phyloP scores from a whole-genome alignment of 306 rosid species.

The Boehmeria nivea region DNA sequence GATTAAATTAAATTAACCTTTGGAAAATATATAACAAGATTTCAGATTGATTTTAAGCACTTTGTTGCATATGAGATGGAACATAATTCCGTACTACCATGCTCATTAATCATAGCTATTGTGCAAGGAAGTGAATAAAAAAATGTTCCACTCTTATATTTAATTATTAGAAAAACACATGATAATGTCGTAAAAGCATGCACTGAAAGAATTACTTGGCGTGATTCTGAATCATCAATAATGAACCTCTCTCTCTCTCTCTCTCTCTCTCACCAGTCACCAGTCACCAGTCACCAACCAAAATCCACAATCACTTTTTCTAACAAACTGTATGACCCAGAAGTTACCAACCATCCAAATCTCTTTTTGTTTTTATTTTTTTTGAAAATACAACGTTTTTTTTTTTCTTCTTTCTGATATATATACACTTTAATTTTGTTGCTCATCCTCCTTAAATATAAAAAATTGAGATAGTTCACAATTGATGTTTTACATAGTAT shows the following conservation, averaged over 20 bases:
- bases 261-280: neutral
- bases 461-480: too few species aligned
- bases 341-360: too few species aligned
- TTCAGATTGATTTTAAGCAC: neutral
- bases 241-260: neutral
- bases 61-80: neutral
- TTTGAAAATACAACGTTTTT: too few species aligned
- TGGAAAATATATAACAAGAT: neutral
- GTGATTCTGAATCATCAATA: slow-evolving; percentile 6
- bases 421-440: too few species aligned
- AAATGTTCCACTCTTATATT: neutral
- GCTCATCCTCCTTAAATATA: too few species aligned
- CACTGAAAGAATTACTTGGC: slow-evolving; percentile 12
- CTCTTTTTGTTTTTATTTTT: too few species aligned
- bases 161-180: neutral
- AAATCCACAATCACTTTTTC: neutral
- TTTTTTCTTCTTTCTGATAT: too few species aligned
- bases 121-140: neutral
- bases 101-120: neutral
- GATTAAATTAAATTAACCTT: too few species aligned
- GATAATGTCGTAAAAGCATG: slow-evolving; percentile 3
- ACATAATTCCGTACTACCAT: neutral
- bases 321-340: neutral
- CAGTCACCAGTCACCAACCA: neutral
- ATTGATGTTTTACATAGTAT: too few species aligned